Conservation (phyloP, 352 stramenopile genomes). For the Thraustochytrium striatum region DNA sequence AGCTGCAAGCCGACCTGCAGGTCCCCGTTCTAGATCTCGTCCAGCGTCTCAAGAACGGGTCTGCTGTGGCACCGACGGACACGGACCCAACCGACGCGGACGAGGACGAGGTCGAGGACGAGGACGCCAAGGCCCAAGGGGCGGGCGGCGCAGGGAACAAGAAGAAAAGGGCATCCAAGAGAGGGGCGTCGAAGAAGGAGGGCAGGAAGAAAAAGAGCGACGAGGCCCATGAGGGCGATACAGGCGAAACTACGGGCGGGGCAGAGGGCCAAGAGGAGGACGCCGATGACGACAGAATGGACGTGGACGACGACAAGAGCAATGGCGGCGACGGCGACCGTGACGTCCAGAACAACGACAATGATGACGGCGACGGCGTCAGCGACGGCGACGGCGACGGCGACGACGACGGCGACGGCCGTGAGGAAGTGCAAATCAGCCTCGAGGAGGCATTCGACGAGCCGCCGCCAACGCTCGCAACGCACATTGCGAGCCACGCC, state of each 20-base stretch:
- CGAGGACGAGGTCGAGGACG: background rate
- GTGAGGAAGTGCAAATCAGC: background rate
- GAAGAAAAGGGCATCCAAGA: conserved; percentile 50
- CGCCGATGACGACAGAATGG: background rate
- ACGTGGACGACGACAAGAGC: background rate
- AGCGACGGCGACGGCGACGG: background rate
- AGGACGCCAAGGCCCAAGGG: conserved; percentile 8
- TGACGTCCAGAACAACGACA: background rate
- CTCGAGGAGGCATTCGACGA: background rate
- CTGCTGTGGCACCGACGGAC: background rate
- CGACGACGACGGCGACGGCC: background rate
- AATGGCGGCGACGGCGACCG: background rate
- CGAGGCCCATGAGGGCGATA: too few relatives aligned
- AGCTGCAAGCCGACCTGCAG: background rate
- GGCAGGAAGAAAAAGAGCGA: conserved; percentile 59
- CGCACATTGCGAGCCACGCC: background rate
- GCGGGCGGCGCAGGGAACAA: conserved; percentile 56
- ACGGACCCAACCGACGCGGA: background rate
- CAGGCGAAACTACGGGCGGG: background rate
- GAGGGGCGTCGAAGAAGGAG: conserved; percentile 21
- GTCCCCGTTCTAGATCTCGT: background rate
- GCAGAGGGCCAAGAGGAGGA: background rate
- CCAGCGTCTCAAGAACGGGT: background rate
- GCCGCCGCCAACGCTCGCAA: background rate
- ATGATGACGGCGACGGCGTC: background rate